Evolutionary conservation across 2,329 filamentous ascomycete species (phyloP).

Genomic region (Nannizzia gypsea): DNA sequence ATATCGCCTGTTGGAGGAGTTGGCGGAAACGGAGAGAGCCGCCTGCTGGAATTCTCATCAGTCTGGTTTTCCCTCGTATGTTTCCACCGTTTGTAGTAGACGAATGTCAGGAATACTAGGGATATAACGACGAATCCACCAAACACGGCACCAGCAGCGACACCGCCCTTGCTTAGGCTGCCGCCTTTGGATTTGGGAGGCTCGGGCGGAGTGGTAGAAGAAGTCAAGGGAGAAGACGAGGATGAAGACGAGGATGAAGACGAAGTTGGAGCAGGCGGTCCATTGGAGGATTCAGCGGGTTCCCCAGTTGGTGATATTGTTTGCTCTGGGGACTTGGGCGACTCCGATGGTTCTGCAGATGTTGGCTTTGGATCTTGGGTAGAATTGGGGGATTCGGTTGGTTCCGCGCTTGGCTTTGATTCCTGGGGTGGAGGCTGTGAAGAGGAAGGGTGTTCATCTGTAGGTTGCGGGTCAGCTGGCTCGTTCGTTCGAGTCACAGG

Average conservation of each 20-base stretch:
- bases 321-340: background rate
- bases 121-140: conserved; percentile 13
- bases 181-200: conserved; percentile 2
- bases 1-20: conserved; percentile 6
- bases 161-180: conserved; percentile 7
- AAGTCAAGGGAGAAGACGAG: background rate
- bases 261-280: background rate
- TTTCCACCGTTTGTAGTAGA: conserved; percentile 13
- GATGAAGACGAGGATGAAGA: background rate
- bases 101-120: conserved; percentile 10
- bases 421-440: background rate
- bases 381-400: background rate
- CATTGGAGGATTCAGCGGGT: background rate
- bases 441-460: background rate
- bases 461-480: background rate
- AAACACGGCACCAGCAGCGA: conserved; percentile 14
- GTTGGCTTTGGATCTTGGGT: background rate
- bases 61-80: conserved; percentile 7
- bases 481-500: background rate
- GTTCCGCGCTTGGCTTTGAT: background rate
- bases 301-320: background rate
- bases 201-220: conserved; percentile 3
- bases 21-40: conserved; percentile 4
- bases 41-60: conserved; percentile 2
- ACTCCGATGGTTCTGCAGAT: background rate